Conservation (phyloP, 2,329 filamentous ascomycete species). For the Phaeosphaeriaceae sp. region DNA sequence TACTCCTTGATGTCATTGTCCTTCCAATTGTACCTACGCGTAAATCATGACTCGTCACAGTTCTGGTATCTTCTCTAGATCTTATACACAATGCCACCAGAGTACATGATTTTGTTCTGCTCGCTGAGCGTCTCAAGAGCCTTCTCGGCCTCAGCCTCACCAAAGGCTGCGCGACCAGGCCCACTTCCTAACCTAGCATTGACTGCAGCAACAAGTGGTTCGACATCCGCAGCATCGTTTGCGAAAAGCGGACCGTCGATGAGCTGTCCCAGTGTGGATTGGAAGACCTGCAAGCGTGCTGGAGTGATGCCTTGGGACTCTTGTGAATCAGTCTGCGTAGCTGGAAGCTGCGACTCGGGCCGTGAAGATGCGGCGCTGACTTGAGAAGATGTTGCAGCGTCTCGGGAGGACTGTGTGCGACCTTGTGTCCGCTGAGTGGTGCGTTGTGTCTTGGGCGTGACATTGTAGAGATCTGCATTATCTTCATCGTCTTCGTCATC, state of each 20-base stretch:
- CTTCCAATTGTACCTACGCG: neutral
- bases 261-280: slow-evolving; percentile 80
- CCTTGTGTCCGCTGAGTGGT: slow-evolving; percentile 51
- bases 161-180: slow-evolving; percentile 67
- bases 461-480: slow-evolving; percentile 62
- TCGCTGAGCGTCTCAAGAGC: slow-evolving; percentile 82
- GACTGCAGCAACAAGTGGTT: slow-evolving; percentile 77
- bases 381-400: slow-evolving; percentile 58
- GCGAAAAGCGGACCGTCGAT: slow-evolving; percentile 84
- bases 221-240: slow-evolving; percentile 81
- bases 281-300: slow-evolving; percentile 75
- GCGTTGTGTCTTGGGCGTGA: slow-evolving; percentile 59
- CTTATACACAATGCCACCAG: slow-evolving; percentile 59
- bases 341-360: slow-evolving; percentile 73
- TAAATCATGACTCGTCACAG: neutral
- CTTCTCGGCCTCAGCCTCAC: slow-evolving; percentile 73
- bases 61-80: slow-evolving; percentile 33
- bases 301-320: slow-evolving; percentile 61
- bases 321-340: slow-evolving; percentile 57
- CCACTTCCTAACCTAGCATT: slow-evolving; percentile 73
- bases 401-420: slow-evolving; percentile 40
- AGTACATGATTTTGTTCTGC: slow-evolving; percentile 84
- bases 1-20: neutral
- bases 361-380: slow-evolving; percentile 81
- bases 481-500: slow-evolving; percentile 62